phyloP scores from a whole-genome alignment of 352 stramenopile species.

The Phytophthora podocarpi region DNA sequence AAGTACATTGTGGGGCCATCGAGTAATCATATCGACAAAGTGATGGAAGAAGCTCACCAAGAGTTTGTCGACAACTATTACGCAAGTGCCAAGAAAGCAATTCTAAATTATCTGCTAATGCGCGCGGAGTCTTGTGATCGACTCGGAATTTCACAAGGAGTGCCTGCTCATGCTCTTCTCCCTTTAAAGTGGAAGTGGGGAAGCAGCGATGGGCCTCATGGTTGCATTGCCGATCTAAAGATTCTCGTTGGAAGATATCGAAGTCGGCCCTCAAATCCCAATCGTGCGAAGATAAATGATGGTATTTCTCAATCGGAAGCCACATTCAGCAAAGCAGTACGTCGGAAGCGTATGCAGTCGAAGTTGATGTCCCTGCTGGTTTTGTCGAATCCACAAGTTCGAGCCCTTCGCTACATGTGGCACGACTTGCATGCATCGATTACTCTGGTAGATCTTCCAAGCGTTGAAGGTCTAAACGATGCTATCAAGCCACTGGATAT shows the following conservation, averaged over 20 bases:
- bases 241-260: slow-evolving; percentile 22
- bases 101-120: slow-evolving; percentile 76
- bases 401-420: slow-evolving; percentile 66
- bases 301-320: background rate
- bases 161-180: slow-evolving; percentile 45
- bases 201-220: slow-evolving; percentile 50
- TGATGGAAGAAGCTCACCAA: slow-evolving; percentile 44
- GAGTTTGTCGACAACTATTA: slow-evolving; percentile 71
- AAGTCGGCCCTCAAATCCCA: background rate
- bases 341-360: slow-evolving; percentile 45
- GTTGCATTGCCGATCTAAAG: slow-evolving; percentile 61
- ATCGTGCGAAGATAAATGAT: background rate
- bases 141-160: slow-evolving; percentile 54
- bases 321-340: slow-evolving; percentile 24
- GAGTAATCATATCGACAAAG: slow-evolving; percentile 41
- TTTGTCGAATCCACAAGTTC: slow-evolving; percentile 54
- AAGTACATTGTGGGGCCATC: slow-evolving; percentile 52
- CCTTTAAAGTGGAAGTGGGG: slow-evolving; percentile 76
- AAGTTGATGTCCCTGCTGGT: slow-evolving; percentile 53
- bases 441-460: slow-evolving; percentile 55
- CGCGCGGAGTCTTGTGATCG: slow-evolving; percentile 44
- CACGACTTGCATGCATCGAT: slow-evolving; percentile 55
- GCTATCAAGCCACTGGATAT: slow-evolving; percentile 43
- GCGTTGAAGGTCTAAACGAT: slow-evolving; percentile 24
- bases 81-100: slow-evolving; percentile 71